These are phyloP conservation scores for Neltuma alba DNA, from an alignment of 306 rosid species.

Conservation along the genomic window DNA sequence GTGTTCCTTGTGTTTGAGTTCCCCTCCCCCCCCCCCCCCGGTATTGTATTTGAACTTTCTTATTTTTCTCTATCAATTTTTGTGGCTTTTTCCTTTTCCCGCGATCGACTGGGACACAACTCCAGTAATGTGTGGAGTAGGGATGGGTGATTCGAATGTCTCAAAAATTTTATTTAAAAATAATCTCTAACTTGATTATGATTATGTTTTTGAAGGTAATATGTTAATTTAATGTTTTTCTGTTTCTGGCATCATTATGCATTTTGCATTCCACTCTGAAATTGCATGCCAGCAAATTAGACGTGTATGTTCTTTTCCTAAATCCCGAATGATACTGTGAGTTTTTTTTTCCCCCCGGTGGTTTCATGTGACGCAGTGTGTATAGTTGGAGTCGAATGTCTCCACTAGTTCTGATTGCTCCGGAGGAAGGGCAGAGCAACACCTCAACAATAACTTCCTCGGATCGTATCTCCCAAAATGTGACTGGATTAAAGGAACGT, in stretches of 20 bases:
- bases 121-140: not conserved
- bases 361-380: slow-evolving; percentile 30
- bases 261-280: not conserved
- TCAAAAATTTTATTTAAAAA: not conserved
- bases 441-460: slow-evolving; percentile 50
- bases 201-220: not conserved
- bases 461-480: slow-evolving; percentile 64
- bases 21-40: no score
- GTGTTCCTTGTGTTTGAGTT: not conserved
- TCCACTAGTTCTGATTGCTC: slow-evolving; percentile 63
- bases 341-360: not conserved
- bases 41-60: no score
- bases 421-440: slow-evolving; percentile 70
- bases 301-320: not conserved
- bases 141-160: not conserved
- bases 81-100: not conserved
- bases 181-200: not conserved
- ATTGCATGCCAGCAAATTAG: not conserved
- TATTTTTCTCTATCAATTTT: not conserved
- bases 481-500: slow-evolving; percentile 68
- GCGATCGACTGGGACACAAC: not conserved
- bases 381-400: slow-evolving; percentile 59
- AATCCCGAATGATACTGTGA: not conserved
- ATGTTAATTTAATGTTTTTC: not conserved
- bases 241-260: not conserved